A percentile compares a stretch with the other conserved stretches of the same genome.
Evolutionary conservation across 2,329 filamentous ascomycete genomes (phyloP).

Genomic region (Teratosphaeria epicoccoides): DNA sequence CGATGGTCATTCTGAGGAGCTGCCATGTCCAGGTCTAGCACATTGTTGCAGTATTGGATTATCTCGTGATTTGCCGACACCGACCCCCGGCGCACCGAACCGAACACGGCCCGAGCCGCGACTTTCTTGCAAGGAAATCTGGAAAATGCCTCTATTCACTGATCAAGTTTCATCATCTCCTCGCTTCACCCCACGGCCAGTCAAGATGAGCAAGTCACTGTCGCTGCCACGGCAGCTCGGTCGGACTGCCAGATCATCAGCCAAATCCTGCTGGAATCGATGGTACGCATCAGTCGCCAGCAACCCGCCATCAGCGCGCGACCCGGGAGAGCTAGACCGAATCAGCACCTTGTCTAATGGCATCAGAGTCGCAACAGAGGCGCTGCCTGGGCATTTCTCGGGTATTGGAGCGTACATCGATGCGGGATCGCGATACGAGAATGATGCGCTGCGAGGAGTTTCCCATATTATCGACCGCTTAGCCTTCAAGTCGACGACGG

Average conservation of each 20-base stretch:
- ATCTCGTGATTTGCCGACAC: no score
- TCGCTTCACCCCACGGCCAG: no score
- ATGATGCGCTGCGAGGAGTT: slow-evolving; percentile 69
- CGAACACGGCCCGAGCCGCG: no score
- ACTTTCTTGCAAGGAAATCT: no score
- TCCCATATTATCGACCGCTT: slow-evolving; percentile 94
- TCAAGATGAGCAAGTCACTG: slow-evolving; percentile 22
- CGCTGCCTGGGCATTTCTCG: slow-evolving; percentile 85
- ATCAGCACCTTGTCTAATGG: slow-evolving; percentile 88
- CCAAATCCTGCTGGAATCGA: slow-evolving; percentile 5
- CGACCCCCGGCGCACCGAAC: no score
- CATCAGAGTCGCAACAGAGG: slow-evolving; percentile 86
- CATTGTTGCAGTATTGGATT: no score
- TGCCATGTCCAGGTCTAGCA: no score
- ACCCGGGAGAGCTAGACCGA: slow-evolving; percentile 75
- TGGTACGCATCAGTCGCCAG: slow-evolving; percentile 20
- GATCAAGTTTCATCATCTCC: background rate
- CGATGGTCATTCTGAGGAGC: no score
- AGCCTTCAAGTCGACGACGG: slow-evolving; percentile 79
- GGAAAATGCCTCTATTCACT: no score
- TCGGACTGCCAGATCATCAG: slow-evolving; percentile 9
- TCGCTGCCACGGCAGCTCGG: slow-evolving; percentile 20
- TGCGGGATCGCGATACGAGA: slow-evolving; percentile 89
- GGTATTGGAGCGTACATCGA: slow-evolving; percentile 94
- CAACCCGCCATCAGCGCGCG: slow-evolving; percentile 37